phyloP scores from a whole-genome alignment of 176 grass and related monocot species.

The Areca catechu region DNA sequence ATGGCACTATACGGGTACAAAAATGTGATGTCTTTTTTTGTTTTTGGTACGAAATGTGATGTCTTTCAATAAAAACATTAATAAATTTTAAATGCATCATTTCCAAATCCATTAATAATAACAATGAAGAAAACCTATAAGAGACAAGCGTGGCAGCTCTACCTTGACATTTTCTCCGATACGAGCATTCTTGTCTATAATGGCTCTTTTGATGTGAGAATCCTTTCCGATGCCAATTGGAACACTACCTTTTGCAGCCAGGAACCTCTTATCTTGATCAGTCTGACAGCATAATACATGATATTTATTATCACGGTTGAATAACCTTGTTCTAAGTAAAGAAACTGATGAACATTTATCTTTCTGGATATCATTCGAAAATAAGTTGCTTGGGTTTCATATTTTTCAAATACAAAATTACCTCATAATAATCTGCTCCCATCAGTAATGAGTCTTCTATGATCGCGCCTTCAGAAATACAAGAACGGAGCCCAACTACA shows the following conservation, averaged over 20 bases:
- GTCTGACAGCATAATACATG: constrained; percentile 30
- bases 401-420: constrained; percentile 15
- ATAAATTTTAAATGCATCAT: too few species aligned
- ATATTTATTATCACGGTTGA: too few species aligned
- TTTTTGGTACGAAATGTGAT: too few species aligned
- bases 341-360: too few species aligned
- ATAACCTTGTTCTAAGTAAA: too few species aligned
- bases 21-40: too few species aligned
- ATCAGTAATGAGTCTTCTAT: constrained; percentile 89
- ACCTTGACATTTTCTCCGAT: constrained; percentile 95
- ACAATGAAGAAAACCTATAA: too few species aligned
- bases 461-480: constrained; percentile 83
- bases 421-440: constrained; percentile 99
- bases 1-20: too few species aligned
- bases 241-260: constrained; percentile 59
- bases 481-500: constrained; percentile 86
- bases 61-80: too few species aligned
- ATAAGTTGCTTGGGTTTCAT: background rate
- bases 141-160: background rate
- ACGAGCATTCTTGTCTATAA: constrained; percentile 96
- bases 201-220: constrained; percentile 74
- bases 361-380: too few species aligned
- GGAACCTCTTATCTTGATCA: constrained; percentile 55
- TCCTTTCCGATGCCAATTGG: constrained; percentile 93
- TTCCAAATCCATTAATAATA: too few species aligned